Base-by-base conservation (phyloP, 2,329 filamentous ascomycete genomes). In the Ophiostoma triangulosporum region DNA sequence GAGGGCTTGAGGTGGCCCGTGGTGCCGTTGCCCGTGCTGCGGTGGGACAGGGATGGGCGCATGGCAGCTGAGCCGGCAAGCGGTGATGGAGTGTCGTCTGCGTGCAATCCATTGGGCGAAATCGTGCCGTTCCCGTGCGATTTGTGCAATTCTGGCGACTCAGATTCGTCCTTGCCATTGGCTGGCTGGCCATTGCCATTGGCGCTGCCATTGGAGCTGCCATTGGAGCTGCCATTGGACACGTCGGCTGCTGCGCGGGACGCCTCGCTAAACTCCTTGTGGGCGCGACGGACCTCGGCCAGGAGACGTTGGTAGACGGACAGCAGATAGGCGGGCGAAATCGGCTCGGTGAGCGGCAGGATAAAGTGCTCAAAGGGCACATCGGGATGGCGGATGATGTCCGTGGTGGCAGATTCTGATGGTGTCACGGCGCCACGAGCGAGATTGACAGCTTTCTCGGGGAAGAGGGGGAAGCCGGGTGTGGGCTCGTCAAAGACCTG, bases 401-500 rank as follows among this genome's bases (percentile, higher is more conserved):
- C n/a, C n/a, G n/a, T n/a, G n/a, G n/a, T n/a, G n/a, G n/a, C n/a
- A n/a, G 36, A 7, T n/a, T 17, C 6, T n/a, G 15, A n/a, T 17
- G 48, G 26, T 14, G 29, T n/a, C 8, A n/a, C 1, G 2, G 26
- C 4, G 27, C 14, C 11, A 22, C 31, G 51, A 17, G 48, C 36
- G 11, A 32, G 20, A 24, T 32, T 36, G 3, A 50, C 33, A 3
- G 52, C 52, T 17, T 20, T 38, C 33, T 58, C 59, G 11, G 63
- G 61, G 27, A 64, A 65, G 12, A 60, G 54, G 1, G 29, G 32
- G 26, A 61, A 61, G 4, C 56, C 57, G 12, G 56, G 61, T 7
- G 52, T 27, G 24, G 68, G 67, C 50, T 62, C 60, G 0, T 64
- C 66, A 49, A 72, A 65, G 1, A 72, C 53, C 55, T 73, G 70